Conservation (phyloP, 75 land plant genomes). For the Ceratopteris richardii region DNA sequence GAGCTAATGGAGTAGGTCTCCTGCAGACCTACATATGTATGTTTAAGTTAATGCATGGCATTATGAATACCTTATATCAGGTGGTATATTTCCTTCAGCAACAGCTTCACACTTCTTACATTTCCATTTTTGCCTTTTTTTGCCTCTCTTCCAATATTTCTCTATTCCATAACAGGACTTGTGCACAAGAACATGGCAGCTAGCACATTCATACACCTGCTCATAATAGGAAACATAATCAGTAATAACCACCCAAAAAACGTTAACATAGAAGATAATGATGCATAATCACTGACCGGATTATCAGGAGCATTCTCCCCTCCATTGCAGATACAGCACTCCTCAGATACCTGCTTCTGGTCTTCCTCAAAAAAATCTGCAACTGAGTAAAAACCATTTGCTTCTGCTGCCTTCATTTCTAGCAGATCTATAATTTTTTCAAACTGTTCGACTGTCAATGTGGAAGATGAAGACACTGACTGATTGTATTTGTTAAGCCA, state of each 20-base stretch:
- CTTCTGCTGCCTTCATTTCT: slow-evolving; percentile 19
- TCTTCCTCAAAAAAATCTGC: not conserved
- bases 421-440: slow-evolving; percentile 31
- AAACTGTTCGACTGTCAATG: slow-evolving; percentile 20
- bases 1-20: too few relatives aligned
- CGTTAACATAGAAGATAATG: too few relatives aligned
- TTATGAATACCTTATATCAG: slow-evolving; percentile 27
- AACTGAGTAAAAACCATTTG: slow-evolving; percentile 1
- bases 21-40: too few relatives aligned
- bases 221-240: not conserved
- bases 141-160: slow-evolving; percentile 7
- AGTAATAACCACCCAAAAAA: too few relatives aligned
- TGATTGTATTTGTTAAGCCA: slow-evolving; percentile 22
- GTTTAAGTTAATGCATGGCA: too few relatives aligned
- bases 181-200: slow-evolving; percentile 25
- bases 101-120: slow-evolving; percentile 36
- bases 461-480: not conserved
- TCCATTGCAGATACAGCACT: slow-evolving; percentile 35
- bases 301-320: slow-evolving; percentile 22
- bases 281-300: slow-evolving; percentile 19
- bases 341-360: slow-evolving; percentile 1
- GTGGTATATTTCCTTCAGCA: slow-evolving; percentile 7
- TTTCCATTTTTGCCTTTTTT: slow-evolving; percentile 14
- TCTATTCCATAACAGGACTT: slow-evolving; percentile 33
- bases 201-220: slow-evolving; percentile 26